phyloP scores from a whole-genome alignment of 73 alveolate genomes.

The Uronychia setigera region DNA sequence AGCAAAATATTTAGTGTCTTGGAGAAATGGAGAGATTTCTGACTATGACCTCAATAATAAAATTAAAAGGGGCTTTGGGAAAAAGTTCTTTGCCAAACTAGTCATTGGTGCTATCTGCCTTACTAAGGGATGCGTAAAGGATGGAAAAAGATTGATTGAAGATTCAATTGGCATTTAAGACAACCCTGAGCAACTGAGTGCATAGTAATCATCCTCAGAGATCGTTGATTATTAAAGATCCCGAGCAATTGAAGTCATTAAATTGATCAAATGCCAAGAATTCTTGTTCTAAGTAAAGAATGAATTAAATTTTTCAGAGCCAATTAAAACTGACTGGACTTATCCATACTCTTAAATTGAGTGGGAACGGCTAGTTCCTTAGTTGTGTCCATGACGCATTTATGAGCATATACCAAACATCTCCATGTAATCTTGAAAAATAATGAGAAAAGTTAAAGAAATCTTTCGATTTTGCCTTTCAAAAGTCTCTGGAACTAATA shows the following conservation, averaged over 20 bases:
- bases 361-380: not conserved
- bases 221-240: not conserved
- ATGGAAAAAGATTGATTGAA: not conserved
- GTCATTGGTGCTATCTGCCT: not conserved
- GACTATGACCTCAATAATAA: not conserved
- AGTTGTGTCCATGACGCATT: not conserved
- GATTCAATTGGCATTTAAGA: not conserved
- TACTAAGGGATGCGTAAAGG: not conserved
- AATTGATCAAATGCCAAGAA: not conserved
- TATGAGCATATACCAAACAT: not conserved
- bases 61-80: not conserved
- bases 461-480: not conserved
- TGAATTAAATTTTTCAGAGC: not conserved
- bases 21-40: not conserved
- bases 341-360: not conserved
- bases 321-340: not conserved
- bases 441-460: not conserved
- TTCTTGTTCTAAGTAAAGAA: not conserved
- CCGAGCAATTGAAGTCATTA: not conserved
- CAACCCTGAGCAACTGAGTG: not conserved
- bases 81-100: not conserved
- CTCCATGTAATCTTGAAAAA: not conserved
- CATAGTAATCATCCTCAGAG: not conserved
- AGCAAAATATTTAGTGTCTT: not conserved
- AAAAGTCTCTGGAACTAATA: no score